These are phyloP conservation scores for Xylariaceae sp. DNA, from an alignment of 2,329 filamentous ascomycete species.

Conservation along the genomic window DNA sequence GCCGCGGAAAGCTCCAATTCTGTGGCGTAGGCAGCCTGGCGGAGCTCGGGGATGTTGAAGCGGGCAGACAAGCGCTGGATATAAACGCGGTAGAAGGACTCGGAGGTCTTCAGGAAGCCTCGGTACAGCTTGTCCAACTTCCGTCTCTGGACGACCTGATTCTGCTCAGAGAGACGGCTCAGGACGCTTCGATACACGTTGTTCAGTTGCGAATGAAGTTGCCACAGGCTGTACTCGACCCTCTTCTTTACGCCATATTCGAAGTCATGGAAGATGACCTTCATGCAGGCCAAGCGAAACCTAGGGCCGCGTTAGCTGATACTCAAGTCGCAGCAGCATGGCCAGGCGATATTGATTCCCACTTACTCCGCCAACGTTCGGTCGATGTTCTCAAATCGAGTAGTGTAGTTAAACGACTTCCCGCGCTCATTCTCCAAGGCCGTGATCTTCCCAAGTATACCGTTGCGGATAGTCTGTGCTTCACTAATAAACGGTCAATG, in stretches of 20 bases:
- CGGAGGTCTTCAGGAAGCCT: constrained; percentile 78
- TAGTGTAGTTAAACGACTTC: constrained; percentile 20
- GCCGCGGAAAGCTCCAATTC: constrained; percentile 35
- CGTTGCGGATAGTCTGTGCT: constrained; percentile 22
- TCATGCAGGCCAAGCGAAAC: constrained; percentile 64
- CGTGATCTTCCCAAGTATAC: constrained; percentile 16
- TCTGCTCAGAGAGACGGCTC: constrained; percentile 43
- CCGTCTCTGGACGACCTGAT: constrained; percentile 56
- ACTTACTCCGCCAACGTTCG: constrained; percentile 25
- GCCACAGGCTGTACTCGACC: constrained; percentile 70
- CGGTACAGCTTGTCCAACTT: constrained; percentile 77
- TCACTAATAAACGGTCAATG: constrained; percentile 15
- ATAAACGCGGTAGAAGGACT: constrained; percentile 81
- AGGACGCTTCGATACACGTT: constrained; percentile 67
- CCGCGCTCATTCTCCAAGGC: constrained; percentile 22
- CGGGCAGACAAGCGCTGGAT: constrained; percentile 66
- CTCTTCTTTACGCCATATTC: constrained; percentile 54
- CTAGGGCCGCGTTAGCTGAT: constrained; percentile 30
- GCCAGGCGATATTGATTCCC: not conserved
- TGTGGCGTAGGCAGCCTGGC: constrained; percentile 34
- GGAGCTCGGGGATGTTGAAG: constrained; percentile 46
- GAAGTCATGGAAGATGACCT: constrained; percentile 65
- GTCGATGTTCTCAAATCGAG: constrained; percentile 25
- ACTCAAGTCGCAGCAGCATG: constrained; percentile 1
- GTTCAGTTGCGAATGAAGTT: constrained; percentile 70